These are phyloP conservation scores for Calonectria pseudoreteaudii DNA, from an alignment of 2,329 filamentous ascomycete species.

Conservation along the genomic window DNA sequence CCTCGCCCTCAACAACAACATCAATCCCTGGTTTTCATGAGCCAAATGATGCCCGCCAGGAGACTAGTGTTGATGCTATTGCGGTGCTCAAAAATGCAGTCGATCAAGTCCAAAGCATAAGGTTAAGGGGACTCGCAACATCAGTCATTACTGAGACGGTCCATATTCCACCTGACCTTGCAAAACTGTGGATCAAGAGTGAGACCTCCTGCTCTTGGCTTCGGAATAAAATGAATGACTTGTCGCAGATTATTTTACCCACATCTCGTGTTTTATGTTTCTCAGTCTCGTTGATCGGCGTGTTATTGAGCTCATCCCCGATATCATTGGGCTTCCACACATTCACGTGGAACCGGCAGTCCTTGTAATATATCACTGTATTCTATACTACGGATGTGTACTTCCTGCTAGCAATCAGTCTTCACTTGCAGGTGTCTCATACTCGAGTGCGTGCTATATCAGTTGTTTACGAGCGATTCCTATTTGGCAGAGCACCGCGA, in stretches of 20 bases:
- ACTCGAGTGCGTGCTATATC: background rate
- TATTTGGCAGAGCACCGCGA: slow-evolving; percentile 1
- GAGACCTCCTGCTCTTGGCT: background rate
- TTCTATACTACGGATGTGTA: background rate
- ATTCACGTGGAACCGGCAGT: background rate
- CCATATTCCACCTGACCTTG: background rate
- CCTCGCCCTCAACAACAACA: background rate
- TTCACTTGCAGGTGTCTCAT: background rate
- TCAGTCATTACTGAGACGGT: background rate
- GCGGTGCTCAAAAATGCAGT: background rate
- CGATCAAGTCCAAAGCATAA: background rate
- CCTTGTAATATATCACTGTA: background rate
- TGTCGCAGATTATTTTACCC: background rate
- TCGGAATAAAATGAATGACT: background rate
- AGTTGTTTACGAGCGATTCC: background rate
- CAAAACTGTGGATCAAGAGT: background rate
- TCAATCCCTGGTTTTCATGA: background rate
- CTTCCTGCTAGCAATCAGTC: background rate
- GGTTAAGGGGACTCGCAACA: background rate
- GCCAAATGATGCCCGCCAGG: background rate
- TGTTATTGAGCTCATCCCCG: background rate
- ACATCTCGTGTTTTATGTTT: background rate
- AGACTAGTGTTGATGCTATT: background rate
- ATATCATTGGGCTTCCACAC: background rate
- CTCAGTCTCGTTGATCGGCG: background rate